A percentile compares a stretch with the other conserved stretches of the same genome.
phyloP scores from a whole-genome alignment of 805 yeast genomes.

The Zygosaccharomyces rouxii region DNA sequence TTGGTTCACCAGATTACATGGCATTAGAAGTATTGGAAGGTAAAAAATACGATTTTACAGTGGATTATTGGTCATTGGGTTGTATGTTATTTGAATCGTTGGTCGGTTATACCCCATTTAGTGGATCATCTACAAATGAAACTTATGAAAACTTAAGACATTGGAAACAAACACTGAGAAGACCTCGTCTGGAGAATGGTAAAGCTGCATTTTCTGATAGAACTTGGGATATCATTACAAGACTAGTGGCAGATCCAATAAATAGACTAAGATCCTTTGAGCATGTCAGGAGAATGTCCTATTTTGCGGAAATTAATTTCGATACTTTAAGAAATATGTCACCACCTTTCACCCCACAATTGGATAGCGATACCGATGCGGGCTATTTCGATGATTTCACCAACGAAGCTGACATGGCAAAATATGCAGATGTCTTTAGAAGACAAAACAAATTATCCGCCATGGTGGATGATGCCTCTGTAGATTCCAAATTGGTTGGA shows the following conservation, averaged over 20 bases:
- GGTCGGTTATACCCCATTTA: slow-evolving; percentile 95
- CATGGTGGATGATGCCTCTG: slow-evolving; percentile 50
- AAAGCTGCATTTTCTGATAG: slow-evolving; percentile 90
- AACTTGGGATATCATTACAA: slow-evolving; percentile 85
- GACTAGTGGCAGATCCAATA: slow-evolving; percentile 74
- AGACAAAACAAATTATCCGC: slow-evolving; percentile 83
- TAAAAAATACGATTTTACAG: slow-evolving; percentile 87
- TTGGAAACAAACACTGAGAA: slow-evolving; percentile 81
- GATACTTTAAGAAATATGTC: slow-evolving; percentile 57
- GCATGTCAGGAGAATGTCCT: slow-evolving; percentile 74
- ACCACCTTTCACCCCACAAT: slow-evolving; percentile 96
- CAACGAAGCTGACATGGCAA: slow-evolving; percentile 94
- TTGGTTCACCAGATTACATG: slow-evolving; percentile 99
- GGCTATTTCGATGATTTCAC: slow-evolving; percentile 98
- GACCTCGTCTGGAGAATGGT: slow-evolving; percentile 91
- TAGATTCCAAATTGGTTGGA: slow-evolving; percentile 78
- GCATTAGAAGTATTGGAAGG: slow-evolving; percentile 96
- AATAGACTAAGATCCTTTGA: slow-evolving; percentile 71
- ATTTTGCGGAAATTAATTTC: slow-evolving; percentile 84
- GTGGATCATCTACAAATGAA: slow-evolving; percentile 90
- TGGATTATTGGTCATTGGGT: slow-evolving; percentile 98
- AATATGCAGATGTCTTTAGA: slow-evolving; percentile 94
- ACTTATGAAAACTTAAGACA: slow-evolving; percentile 89
- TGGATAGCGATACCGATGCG: slow-evolving; percentile 96
- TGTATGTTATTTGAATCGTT: slow-evolving; percentile 95